Conservation (phyloP, 495 filamentous ascomycete genomes). For the Neurospora sp. region DNA sequence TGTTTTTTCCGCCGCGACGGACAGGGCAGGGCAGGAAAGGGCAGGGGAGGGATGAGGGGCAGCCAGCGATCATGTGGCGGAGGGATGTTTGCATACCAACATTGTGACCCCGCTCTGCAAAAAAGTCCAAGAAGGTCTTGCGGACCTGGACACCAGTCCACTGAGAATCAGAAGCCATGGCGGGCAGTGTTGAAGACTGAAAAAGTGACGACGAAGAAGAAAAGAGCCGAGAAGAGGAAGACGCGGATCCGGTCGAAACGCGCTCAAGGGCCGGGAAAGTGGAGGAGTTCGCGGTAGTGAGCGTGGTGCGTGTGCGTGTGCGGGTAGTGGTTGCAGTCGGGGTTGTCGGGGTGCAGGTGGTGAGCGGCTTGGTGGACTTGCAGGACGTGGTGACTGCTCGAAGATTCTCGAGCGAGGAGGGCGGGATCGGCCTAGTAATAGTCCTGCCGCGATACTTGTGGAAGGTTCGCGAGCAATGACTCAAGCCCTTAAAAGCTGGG, state of each 20-base stretch:
- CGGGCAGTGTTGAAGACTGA: constrained; percentile 14
- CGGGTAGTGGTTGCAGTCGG: not conserved
- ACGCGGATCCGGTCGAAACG: not conserved
- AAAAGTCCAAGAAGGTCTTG: constrained; percentile 80
- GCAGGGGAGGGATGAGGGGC: constrained; percentile 1
- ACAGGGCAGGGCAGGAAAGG: not conserved
- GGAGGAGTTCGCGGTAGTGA: not conserved
- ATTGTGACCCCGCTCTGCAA: constrained; percentile 54
- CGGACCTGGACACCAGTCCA: constrained; percentile 58
- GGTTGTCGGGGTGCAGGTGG: constrained; percentile 4
- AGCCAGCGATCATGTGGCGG: not conserved
- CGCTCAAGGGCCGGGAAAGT: not conserved
- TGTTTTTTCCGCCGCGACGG: not conserved
- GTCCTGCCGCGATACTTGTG: constrained; percentile 11
- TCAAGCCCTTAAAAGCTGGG: constrained; percentile 26
- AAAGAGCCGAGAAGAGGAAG: not conserved
- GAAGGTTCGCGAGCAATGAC: constrained; percentile 31
- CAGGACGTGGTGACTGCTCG: constrained; percentile 18
- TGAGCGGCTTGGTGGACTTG: not conserved
- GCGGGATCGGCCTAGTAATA: constrained; percentile 23
- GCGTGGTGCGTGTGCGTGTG: not conserved
- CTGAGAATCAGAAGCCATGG: constrained; percentile 37
- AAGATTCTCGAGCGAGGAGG: constrained; percentile 24
- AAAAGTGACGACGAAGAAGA: constrained; percentile 9
- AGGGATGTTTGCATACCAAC: constrained; percentile 32